These are phyloP conservation scores for Amauroascus niger DNA, from an alignment of 2,329 filamentous ascomycete genomes.

Conservation along the genomic window DNA sequence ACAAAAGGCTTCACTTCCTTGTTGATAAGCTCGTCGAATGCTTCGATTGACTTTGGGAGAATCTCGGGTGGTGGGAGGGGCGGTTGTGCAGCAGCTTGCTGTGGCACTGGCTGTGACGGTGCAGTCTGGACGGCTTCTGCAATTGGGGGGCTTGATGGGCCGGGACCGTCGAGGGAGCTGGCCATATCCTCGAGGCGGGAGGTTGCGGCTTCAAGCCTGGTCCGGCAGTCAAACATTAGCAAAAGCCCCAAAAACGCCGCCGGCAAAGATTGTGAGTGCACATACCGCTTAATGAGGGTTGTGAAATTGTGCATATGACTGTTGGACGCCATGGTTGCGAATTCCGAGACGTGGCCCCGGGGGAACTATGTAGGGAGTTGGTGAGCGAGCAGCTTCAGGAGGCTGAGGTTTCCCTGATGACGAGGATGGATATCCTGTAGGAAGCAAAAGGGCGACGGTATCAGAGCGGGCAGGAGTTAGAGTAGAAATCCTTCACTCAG, in stretches of 20 bases:
- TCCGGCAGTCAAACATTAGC: conserved; percentile 30
- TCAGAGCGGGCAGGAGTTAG: background rate
- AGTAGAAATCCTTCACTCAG: background rate
- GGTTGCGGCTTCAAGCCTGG: conserved; percentile 90
- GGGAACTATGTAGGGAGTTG: background rate
- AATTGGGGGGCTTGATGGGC: conserved; percentile 28
- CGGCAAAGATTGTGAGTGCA: conserved; percentile 16
- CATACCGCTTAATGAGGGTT: conserved; percentile 94
- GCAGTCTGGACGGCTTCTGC: conserved; percentile 20
- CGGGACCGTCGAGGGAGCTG: conserved; percentile 52
- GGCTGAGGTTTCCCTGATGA: background rate
- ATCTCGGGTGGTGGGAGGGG: conserved; percentile 46
- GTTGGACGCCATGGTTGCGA: conserved; percentile 51
- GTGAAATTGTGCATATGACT: conserved; percentile 92
- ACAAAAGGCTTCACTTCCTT: conserved; percentile 68
- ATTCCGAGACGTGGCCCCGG: too few species aligned
- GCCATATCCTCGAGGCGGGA: conserved; percentile 95
- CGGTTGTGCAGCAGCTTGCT: conserved; percentile 18
- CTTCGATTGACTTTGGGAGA: conserved; percentile 68
- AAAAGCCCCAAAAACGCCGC: background rate
- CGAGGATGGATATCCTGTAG: background rate
- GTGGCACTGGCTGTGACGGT: conserved; percentile 23
- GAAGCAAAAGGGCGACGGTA: background rate
- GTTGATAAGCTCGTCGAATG: conserved; percentile 72
- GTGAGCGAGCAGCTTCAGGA: background rate